Evolutionary conservation across 2,329 filamentous ascomycete genomes (phyloP), one percentile per base, ranked within the genome.

Genomic region (Ophiostoma perfectum): DNA sequence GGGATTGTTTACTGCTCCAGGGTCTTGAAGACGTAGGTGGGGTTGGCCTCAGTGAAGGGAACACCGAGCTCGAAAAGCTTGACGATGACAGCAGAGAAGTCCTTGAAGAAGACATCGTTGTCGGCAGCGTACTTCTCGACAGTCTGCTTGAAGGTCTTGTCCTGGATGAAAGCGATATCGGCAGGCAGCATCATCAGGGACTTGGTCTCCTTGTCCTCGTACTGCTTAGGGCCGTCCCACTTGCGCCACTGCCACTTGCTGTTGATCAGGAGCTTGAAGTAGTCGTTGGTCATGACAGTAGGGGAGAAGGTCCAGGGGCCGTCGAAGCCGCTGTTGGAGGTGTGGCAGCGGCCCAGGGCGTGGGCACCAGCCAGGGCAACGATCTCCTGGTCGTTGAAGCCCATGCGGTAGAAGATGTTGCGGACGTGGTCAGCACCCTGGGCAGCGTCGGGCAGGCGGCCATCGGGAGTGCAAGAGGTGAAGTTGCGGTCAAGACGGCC

Each of bases 131-230:
- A 98, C 78, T 89, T 87, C 79, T 96, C 88, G 42, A 94, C 91
- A 75, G 86, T 88, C 76, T 86, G 82, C 80, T 86, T 88, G 84
- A 98, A 96, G 73, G 83, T 83, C 86, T 94, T 94, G 81, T 98
- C 94, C 81, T 93, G 86, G 76, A 96, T 81, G 68, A 98, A 83
- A 68, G 90, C 90, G 81, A 96, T 88, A 77, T 99, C 94, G 72
- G 92, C 90, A 67, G 95, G 95, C 79, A 99, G 83, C 94, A 99
- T 98, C 95, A 99, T 98, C 75, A 98, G 82, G 58, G 85, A 84
- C 86, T 96, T 93, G 75, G 89, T 92, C 76, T 83, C 86, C 82
- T 91, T 90, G 81, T 98, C 93, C 81, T 96, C 89, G 78, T 90
- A 94, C 85, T 96, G 93, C 80, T 89, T 88, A 73, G 93, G 93